Evolutionary conservation across 805 yeast genomes (phyloP), one percentile per base, ranked within the genome.

Genomic region (Ogataea pilisensis): DNA sequence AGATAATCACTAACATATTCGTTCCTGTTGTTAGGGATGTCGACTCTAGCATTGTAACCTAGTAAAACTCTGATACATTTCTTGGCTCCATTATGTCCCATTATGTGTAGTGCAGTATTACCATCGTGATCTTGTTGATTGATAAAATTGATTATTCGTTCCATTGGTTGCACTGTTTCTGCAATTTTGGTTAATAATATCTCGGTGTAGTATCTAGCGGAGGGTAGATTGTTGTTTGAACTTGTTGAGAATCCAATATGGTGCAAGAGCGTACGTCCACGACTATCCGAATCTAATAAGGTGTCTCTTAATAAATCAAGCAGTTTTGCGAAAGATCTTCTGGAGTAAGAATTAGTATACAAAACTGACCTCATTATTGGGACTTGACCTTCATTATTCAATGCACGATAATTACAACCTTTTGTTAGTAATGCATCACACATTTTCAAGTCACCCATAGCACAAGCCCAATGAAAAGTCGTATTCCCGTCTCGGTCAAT

Each of bases 391-490:
- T 74, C 73, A 44, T 79, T 73, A 53, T 85, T 85, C 13, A 75
- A 63, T 3, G 71, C 70, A 34, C 72, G 63, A 41, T 77, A 74
- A 63, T 81, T 76, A 2, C 95, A 93, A 4, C 96, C 95, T 30
- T 82, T 78, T 22, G 79, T 70, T 24, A 87, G 64, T 31, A 93
- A 70, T 12, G 89, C 75, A 50, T 84, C 93, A 41, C 87, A 80
- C 64, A 90, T 80, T 35, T 74, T 75, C 26, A 83, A 64, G 58
- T 82, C 86, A 3, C 98, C 99, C 76, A 93, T 88, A 1, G 98
- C 85, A 45, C 97, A 88, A 0, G 98, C 95, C 97, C 98, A 93
- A 63, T 93, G 99, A 51, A 93, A 80, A 2, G 95, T 84, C 0
- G 96, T 85, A 57, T 93, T 95, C 1, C 96, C 95, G 57, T 93